Evolutionary conservation across 371 early-diverging fungal species (phyloP), one percentile per base, ranked within the genome.

Genomic region (Capniomyces stellatus): DNA sequence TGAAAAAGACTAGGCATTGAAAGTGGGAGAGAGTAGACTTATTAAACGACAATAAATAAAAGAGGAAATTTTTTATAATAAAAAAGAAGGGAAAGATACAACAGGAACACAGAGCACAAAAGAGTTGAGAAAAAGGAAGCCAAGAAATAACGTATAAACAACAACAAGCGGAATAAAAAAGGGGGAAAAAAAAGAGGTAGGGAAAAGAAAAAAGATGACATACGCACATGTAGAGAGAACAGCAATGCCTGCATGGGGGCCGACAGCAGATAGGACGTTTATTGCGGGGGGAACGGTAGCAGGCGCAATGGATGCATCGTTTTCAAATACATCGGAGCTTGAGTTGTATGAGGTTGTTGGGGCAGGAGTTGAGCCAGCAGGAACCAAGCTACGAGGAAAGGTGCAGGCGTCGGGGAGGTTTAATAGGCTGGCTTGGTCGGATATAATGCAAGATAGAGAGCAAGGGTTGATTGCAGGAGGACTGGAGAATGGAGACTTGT

Each of bases 221-320:
- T 65, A 79, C 58, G 83, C 81, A 67, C 78, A 74, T 62, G 78
- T 86, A 60, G 73, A 80, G 56, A 81, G 83, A 62, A 85, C 87
- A 29, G 82, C 87, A 12, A 81, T 82, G 29, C 76, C 83, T 59
- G 82, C 87, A 25, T 88, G 88, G 88, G 75, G 83, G 50, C 84
- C 88, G 27, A 53, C 57, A 22, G 82, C 81, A 59, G 75, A 80
- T 43, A 55, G 74, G 23, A 74, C 83, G 28, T 65, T 81, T 50
- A 72, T 97, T 52, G 94, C 92, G n/a, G 74, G 83, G 15, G 98
- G 93, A 53, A 90, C 93, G 25, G 91, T 89, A 29, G 89, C 95
- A 8, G 98, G 98, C 24, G 92, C 98, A 27, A 74, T 97, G 53
- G 95, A 94, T 71, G 92, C 89, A 44, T 81, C 87, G 18, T 97